Evolutionary conservation across 768 basidiomycete species (phyloP), one percentile per base, ranked within the genome.

Genomic region (Pleurotus eryngii): DNA sequence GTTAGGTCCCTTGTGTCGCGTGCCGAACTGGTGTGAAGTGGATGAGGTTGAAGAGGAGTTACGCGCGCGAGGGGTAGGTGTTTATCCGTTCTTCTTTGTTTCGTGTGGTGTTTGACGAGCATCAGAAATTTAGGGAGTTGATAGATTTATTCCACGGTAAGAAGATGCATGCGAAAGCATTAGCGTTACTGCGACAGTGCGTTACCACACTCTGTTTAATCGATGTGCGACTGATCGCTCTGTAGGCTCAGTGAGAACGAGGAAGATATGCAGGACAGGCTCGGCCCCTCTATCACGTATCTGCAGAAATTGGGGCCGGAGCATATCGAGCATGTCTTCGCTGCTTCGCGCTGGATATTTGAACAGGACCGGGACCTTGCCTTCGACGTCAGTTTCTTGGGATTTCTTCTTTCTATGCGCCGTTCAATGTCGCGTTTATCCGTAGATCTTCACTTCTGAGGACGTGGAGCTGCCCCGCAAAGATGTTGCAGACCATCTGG

Each of bases 21-120:
- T 96, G 22, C 83, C 92, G 2, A 98, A 97, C 70, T 99, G 95
- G 94, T 98, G 96, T 70, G 97, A 98, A 66, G 95, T 98, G 1
- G 85, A 85, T 4, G 91, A 95, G 64, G 92, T 95, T 1, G 95
- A 99, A 68, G 93, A 90, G 67, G 83, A 93, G 59, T 72, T 99
- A 53, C 80, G 84, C 57, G 83, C 82, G 26, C 82, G 89, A 37
- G 87, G 89, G 83, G 95, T 92, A 56, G 27, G 80, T 65, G n/a
- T 35, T 35, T 35, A 35, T 9, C 30, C 30, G 30, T 35, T 35
- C 11, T 35, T 35, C 30, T 35, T 35, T 35, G 30, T 35, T 35
- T 35, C 30, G 30, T 35, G 11, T 35, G 30, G 30, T 35, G 30
- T 35, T 11, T 35, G 30, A 35, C 9, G 30, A 35, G 30, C 30